phyloP scores from a whole-genome alignment of 2,329 filamentous ascomycete species.

The Metarhizium brunneum region DNA sequence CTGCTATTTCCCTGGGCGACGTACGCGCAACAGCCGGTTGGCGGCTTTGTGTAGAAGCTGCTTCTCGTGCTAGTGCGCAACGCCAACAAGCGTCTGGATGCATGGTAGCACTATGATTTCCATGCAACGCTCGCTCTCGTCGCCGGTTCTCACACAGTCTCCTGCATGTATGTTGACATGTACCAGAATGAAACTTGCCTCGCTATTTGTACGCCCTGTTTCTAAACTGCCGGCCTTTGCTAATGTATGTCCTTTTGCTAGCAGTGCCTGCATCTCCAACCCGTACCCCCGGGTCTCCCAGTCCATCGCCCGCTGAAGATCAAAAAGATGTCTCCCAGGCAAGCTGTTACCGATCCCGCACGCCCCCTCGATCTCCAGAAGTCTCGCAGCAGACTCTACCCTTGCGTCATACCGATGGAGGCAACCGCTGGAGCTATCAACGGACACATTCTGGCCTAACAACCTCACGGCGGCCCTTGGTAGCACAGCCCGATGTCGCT shows the following conservation, averaged over 20 bases:
- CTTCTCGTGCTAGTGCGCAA: slow-evolving; percentile 22
- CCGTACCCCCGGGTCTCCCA: slow-evolving; percentile 41
- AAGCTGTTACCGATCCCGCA: slow-evolving; percentile 43
- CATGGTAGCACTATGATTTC: slow-evolving; percentile 48
- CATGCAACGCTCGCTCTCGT: slow-evolving; percentile 54
- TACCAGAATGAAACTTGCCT: background rate
- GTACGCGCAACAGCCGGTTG: slow-evolving; percentile 10
- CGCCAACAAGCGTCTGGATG: slow-evolving; percentile 18
- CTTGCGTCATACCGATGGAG: slow-evolving; percentile 34
- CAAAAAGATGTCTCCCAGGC: slow-evolving; percentile 31
- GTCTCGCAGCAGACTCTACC: slow-evolving; percentile 29
- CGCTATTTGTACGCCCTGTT: background rate
- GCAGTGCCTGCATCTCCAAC: slow-evolving; percentile 23
- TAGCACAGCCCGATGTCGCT: slow-evolving; percentile 32
- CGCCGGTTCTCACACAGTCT: slow-evolving; percentile 48
- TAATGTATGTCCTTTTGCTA: slow-evolving; percentile 18
- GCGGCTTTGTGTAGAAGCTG: slow-evolving; percentile 18
- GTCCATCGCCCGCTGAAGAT: slow-evolving; percentile 42
- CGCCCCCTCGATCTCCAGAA: slow-evolving; percentile 41
- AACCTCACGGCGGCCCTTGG: slow-evolving; percentile 37
- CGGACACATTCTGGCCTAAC: slow-evolving; percentile 27
- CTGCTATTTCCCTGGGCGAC: background rate
- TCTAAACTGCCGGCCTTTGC: slow-evolving; percentile 10
- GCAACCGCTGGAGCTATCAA: slow-evolving; percentile 28
- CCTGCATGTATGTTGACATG: slow-evolving; percentile 46